phyloP scores from a whole-genome alignment of 441 rosid genomes.

The Gossypium laxum region DNA sequence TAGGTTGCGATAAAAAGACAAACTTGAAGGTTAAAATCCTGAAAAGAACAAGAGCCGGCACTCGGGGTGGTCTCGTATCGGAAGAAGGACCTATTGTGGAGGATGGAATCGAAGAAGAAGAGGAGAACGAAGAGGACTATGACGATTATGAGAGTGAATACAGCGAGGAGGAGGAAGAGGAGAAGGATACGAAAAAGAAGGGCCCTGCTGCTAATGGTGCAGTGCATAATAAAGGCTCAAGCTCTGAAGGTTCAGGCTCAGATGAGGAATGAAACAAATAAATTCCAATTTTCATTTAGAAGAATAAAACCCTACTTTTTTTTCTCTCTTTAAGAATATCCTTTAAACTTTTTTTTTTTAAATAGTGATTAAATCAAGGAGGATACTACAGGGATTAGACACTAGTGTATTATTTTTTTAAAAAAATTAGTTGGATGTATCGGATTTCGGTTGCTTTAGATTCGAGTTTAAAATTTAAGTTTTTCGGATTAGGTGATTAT shows the following conservation, averaged over 20 bases:
- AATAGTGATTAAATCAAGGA: no score
- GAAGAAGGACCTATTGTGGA: conserved; percentile 67
- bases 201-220: conserved; percentile 43
- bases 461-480: no score
- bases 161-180: conserved; percentile 82
- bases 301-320: not conserved
- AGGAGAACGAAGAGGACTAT: conserved; percentile 70
- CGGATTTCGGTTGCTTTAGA: no score
- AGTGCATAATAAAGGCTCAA: conserved; percentile 34
- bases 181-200: conserved; percentile 50
- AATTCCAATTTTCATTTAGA: conserved; percentile 8
- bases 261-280: conserved; percentile 49
- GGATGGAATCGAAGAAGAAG: conserved; percentile 88
- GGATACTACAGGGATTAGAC: no score
- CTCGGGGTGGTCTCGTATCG: conserved; percentile 43
- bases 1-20: conserved; percentile 69
- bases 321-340: not conserved
- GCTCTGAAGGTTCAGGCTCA: conserved; percentile 61
- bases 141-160: conserved; percentile 85
- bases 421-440: no score
- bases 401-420: no score
- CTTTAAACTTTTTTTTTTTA: no score
- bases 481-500: no score
- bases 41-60: conserved; percentile 79
- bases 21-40: conserved; percentile 64